Base-by-base conservation (phyloP, 352 stramenopile genomes). In the Globisporangium paroecandrum region DNA sequence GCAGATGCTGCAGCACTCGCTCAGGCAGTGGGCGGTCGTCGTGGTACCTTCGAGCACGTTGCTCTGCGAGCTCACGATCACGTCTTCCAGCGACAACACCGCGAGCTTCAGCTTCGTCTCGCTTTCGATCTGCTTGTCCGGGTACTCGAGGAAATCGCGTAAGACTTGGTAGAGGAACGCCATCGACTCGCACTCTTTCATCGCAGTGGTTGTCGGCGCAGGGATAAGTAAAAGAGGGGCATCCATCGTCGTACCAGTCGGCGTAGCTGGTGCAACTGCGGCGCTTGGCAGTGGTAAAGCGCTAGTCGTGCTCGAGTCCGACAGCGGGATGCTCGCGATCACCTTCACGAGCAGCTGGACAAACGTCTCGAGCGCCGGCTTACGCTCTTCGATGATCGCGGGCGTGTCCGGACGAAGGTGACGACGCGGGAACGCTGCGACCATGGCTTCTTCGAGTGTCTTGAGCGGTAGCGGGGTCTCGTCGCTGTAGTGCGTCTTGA, bases 1-100 rank as follows among this genome's bases (percentile, higher is more conserved):
- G 61, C 87, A 95, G 62, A 95, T 94, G 62, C 85, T 93, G 66
- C 88, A 95, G 72, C 85, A 91, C 63, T 95, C 87, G 69, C 77
- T 89, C 6, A 87, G 62, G 10, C 73, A 66, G n/a, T 82, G 74
- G 18, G 76, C 71, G 15, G 69, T 71, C 41, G 64, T 69, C 6
- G 12, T 51, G 1, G 41, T 12, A 12, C 59, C 34, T n/a, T 83
- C 79, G 0, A 90, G 58, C 29, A 89, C 54, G 63, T 89, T 89
- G 73, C 81, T 90, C 24, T 76, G 72, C 4, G 85, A 90, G 72
- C 82, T 83, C 41, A 95, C 85, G 8, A 93, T 80, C 27, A 95
- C 87, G 57, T 95, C 87, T 64, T 95, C 85, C 12, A 95, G 79
- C 34, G 87, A 92, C 41, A 95, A 61, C 49, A 95, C 83, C 3